phyloP scores from a whole-genome alignment of 345 rosid genomes.

The Lepidium sativum region DNA sequence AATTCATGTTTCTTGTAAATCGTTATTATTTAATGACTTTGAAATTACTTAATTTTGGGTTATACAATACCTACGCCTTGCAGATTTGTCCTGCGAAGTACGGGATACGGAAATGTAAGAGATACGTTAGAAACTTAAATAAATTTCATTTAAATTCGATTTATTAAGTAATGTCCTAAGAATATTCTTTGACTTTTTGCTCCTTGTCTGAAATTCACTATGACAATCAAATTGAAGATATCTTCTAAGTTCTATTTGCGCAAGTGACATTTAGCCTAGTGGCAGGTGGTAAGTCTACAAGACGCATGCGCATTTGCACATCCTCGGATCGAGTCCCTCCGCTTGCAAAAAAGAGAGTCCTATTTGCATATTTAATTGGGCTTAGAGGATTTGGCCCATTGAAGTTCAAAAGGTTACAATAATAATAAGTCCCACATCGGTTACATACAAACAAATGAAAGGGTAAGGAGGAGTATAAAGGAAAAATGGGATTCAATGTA shows the following conservation, averaged over 20 bases:
- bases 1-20: neutral
- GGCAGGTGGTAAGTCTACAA: too few species aligned
- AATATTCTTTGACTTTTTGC: too few species aligned
- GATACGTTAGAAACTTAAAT: neutral
- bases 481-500: rapidly evolving
- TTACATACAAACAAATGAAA: neutral
- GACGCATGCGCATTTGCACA: too few species aligned
- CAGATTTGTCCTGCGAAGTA: neutral
- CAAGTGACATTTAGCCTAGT: too few species aligned
- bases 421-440: slow-evolving; percentile 4
- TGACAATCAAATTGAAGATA: too few species aligned
- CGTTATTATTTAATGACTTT: neutral
- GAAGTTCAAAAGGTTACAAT: too few species aligned
- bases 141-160: neutral
- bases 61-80: neutral
- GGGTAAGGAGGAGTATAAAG: neutral
- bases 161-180: neutral
- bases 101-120: slow-evolving; percentile 5
- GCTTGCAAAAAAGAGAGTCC: too few species aligned
- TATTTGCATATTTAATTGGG: neutral
- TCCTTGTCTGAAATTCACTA: too few species aligned
- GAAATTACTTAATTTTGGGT: neutral
- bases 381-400: neutral
- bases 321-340: too few species aligned
- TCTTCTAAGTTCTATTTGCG: too few species aligned